phyloP scores from a whole-genome alignment of 2,329 filamentous ascomycete species.

The Xylariaceae sp. region DNA sequence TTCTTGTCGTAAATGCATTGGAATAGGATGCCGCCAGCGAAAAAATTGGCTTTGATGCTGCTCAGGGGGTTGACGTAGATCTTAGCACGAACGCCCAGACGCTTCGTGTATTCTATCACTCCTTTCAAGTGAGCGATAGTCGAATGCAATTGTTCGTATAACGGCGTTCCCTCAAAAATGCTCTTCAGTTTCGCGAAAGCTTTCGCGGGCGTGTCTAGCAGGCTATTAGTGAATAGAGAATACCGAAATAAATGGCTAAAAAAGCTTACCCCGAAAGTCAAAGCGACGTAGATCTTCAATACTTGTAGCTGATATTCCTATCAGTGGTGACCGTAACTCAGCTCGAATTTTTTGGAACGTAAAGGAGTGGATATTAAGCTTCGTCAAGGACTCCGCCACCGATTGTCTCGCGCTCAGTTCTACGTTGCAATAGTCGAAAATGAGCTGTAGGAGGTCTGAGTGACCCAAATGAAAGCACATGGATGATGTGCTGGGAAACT shows the following conservation, averaged over 20 bases:
- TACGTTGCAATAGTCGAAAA: slow-evolving; percentile 88
- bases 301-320: slow-evolving; percentile 82
- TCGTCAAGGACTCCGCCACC: slow-evolving; percentile 80
- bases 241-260: neutral
- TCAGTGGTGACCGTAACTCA: slow-evolving; percentile 73
- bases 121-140: slow-evolving; percentile 77
- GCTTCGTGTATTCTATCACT: slow-evolving; percentile 71
- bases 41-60: slow-evolving; percentile 90
- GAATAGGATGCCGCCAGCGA: slow-evolving; percentile 79
- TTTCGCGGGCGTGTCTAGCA: slow-evolving; percentile 50
- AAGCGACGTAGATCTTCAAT: slow-evolving; percentile 87
- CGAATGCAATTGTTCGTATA: slow-evolving; percentile 68
- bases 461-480: slow-evolving; percentile 93
- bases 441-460: slow-evolving; percentile 74
- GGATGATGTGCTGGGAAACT: slow-evolving; percentile 70
- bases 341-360: slow-evolving; percentile 80
- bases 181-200: slow-evolving; percentile 56
- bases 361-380: slow-evolving; percentile 74
- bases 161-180: slow-evolving; percentile 59
- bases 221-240: slow-evolving; percentile 15
- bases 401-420: slow-evolving; percentile 61
- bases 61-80: slow-evolving; percentile 81
- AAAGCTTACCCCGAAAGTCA: slow-evolving; percentile 70
- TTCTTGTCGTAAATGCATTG: slow-evolving; percentile 86
- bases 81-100: slow-evolving; percentile 70